These are phyloP conservation scores for Pseudopyricularia cyperi DNA, from an alignment of 2,329 filamentous ascomycete species.

Conservation along the genomic window DNA sequence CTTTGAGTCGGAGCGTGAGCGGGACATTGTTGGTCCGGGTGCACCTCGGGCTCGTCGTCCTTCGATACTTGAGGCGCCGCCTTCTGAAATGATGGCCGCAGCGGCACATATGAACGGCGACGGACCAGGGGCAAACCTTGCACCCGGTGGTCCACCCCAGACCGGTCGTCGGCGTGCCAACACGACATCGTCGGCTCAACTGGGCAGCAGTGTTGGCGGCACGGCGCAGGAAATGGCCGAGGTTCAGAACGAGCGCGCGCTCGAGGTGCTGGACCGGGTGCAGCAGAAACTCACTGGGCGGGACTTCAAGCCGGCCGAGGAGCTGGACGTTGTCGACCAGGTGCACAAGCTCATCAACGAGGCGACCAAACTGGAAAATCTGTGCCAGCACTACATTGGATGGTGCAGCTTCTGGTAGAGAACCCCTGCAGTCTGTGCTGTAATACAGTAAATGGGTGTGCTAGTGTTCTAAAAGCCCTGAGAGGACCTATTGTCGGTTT, in stretches of 20 bases:
- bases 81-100: conserved; percentile 42
- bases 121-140: conserved; percentile 9
- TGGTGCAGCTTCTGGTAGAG: conserved; percentile 95
- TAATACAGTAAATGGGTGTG: not conserved
- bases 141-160: conserved; percentile 31
- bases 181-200: conserved; percentile 42
- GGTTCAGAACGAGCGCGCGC: conserved; percentile 81
- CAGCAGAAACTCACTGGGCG: conserved; percentile 90
- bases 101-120: conserved; percentile 17
- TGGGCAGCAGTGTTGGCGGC: conserved; percentile 19
- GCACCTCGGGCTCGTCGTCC: conserved; percentile 44
- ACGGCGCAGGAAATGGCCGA: conserved; percentile 41
- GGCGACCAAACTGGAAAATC: conserved; percentile 91
- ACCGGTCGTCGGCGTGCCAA: conserved; percentile 35
- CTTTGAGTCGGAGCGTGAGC: conserved; percentile 49
- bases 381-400: conserved; percentile 97
- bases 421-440: not conserved
- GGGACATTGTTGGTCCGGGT: conserved; percentile 32
- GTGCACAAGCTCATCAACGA: conserved; percentile 92
- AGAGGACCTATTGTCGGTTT: not conserved
- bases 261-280: conserved; percentile 84
- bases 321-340: conserved; percentile 74
- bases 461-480: not conserved
- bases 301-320: conserved; percentile 78
- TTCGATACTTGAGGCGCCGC: conserved; percentile 55